These are phyloP conservation scores for Pyrenula aspistea DNA, from an alignment of 495 filamentous ascomycete genomes.

Conservation along the genomic window DNA sequence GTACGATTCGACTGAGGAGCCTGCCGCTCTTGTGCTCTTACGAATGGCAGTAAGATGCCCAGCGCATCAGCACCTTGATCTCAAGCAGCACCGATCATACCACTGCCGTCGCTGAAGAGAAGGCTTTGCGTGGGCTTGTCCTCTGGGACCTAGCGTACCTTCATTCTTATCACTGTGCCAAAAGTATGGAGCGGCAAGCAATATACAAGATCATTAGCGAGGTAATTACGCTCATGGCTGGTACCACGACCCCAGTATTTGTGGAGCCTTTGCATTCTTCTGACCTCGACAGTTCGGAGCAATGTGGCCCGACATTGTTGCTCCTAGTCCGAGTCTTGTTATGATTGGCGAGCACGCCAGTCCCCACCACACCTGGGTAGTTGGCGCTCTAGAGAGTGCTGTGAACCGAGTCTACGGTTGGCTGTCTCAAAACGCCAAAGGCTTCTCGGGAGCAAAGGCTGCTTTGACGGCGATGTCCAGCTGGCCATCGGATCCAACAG, in stretches of 20 bases:
- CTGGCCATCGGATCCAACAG: too few species aligned
- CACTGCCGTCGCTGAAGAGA: too few species aligned
- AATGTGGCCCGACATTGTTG: constrained; percentile 22
- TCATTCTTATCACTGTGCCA: too few species aligned
- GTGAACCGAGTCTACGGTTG: constrained; percentile 2
- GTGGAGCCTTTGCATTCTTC: too few species aligned
- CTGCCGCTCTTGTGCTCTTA: constrained; percentile 25
- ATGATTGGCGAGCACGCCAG: background rate
- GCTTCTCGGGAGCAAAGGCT: background rate
- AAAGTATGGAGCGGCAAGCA: too few species aligned
- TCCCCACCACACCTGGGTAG: constrained; percentile 1
- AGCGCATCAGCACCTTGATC: constrained; percentile 19
- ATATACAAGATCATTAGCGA: too few species aligned
- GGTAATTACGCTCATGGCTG: too few species aligned
- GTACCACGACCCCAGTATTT: too few species aligned
- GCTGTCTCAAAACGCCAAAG: too few species aligned
- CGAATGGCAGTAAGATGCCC: constrained; percentile 22
- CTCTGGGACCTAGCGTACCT: too few species aligned
- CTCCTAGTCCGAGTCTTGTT: constrained; percentile 25
- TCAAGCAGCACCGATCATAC: too few species aligned
- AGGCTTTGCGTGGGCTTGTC: too few species aligned
- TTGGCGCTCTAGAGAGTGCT: constrained; percentile 1
- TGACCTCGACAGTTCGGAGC: constrained; percentile 26
- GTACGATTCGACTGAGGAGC: background rate
- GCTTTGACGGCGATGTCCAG: constrained; percentile 1